Conservation (phyloP, 2,329 filamentous ascomycete species). For the Diaporthe sp. region DNA sequence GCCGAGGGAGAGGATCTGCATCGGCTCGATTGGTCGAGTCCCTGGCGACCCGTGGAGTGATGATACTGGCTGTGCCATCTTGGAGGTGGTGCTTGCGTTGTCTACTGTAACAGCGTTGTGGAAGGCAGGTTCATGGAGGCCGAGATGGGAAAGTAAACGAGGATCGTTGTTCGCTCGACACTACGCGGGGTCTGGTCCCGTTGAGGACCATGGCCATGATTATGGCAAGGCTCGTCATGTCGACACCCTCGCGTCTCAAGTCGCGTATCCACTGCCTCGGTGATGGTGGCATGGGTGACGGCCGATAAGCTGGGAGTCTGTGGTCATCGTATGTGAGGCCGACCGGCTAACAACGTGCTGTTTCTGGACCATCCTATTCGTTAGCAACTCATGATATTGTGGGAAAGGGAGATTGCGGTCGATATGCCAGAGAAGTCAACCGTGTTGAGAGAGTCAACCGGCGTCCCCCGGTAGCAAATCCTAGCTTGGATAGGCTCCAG, state of each 20-base stretch:
- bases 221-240: background rate
- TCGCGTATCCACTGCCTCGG: background rate
- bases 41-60: background rate
- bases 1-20: conserved; percentile 16
- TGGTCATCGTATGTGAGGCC: background rate
- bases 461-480: background rate
- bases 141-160: too few relatives aligned
- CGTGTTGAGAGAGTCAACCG: background rate
- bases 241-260: background rate
- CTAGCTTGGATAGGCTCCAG: background rate
- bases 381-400: background rate
- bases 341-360: background rate
- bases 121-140: background rate
- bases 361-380: background rate
- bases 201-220: background rate
- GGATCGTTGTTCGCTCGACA: background rate
- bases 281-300: background rate
- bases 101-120: background rate
- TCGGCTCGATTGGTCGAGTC: background rate
- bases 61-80: background rate
- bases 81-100: background rate
- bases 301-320: background rate
- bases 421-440: background rate
- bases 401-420: too few relatives aligned
- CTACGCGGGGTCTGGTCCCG: background rate